phyloP scores from a whole-genome alignment of 139 green algal species.

The Choricystis sp. region DNA sequence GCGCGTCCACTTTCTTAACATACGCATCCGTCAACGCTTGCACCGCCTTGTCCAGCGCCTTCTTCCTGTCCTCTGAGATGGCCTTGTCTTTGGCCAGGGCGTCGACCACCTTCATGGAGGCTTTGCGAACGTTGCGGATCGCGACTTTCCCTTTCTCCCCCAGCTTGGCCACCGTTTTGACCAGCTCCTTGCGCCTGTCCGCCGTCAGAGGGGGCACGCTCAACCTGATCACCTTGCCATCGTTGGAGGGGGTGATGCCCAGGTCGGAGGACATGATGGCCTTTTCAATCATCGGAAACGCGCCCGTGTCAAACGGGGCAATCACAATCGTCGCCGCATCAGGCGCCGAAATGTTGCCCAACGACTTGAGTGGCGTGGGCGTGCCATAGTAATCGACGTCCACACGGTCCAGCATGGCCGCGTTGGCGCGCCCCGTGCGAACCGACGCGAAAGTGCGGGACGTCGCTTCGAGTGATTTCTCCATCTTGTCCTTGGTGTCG shows the following conservation, averaged over 20 bases:
- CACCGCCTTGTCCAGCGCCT: slow-evolving; percentile 46
- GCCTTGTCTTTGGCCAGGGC: slow-evolving; percentile 44
- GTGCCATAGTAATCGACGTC: slow-evolving; percentile 86
- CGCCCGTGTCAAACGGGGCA: slow-evolving; percentile 72
- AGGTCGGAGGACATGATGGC: slow-evolving; percentile 66
- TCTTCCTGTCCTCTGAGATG: slow-evolving; percentile 58
- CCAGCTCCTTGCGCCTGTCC: slow-evolving; percentile 84
- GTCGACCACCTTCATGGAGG: slow-evolving; percentile 68
- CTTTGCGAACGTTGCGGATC: slow-evolving; percentile 68
- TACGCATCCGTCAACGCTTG: slow-evolving; percentile 75
- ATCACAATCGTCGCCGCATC: slow-evolving; percentile 54
- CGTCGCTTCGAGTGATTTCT: slow-evolving; percentile 51
- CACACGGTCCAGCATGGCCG: slow-evolving; percentile 78
- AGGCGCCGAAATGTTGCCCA: slow-evolving; percentile 68
- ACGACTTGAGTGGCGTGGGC: slow-evolving; percentile 57
- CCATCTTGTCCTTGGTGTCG: slow-evolving; percentile 66
- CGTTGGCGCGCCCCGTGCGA: slow-evolving; percentile 76
- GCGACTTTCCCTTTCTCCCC: slow-evolving; percentile 89
- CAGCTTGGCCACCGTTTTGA: slow-evolving; percentile 68
- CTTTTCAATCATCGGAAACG: slow-evolving; percentile 58
- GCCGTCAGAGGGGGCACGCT: slow-evolving; percentile 77
- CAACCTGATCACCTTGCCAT: slow-evolving; percentile 85
- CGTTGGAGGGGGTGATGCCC: slow-evolving; percentile 85
- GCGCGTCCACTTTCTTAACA: slow-evolving; percentile 70
- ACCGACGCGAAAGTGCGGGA: slow-evolving; percentile 68